Base-by-base conservation (phyloP, 2,329 filamentous ascomycete genomes). In the Fusarium decemcellulare region DNA sequence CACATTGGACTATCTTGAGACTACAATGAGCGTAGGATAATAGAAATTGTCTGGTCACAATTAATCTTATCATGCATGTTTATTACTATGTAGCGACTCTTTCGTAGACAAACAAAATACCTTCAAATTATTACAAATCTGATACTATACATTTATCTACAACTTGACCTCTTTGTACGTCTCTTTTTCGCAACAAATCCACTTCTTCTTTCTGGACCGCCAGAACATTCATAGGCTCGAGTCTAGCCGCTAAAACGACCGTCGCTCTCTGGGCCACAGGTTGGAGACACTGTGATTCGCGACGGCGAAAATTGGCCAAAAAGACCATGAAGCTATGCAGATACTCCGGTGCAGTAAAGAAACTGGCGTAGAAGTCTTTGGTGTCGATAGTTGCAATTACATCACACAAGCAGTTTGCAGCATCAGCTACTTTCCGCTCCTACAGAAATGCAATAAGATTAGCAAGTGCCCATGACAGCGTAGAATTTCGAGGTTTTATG, bases 401-500 rank as follows among this genome's bases (percentile, higher is more conserved):
- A n/a, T 73, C 69, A 47, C 67, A 72, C n/a, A 73, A 52, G 29
- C 65, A 73, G 43, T 58, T 61, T 27, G 71, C 71, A 23, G 68
- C 64, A 34, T 72, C 71, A 8, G 59, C 70, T 23, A 73, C 39
- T 40, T 73, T 73, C 53, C 67, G 67, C 51, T 73, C 71, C 71
- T 73, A 36, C 6, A 9, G 4, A 10, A 44, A 0, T 27, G 18
- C 15, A 46, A 29, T 29, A 12, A n/a, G 5, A 46, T 46, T 18
- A 46, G 42, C 42, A 46, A 29, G 7, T 15, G 11, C 29, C 42
- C n/a, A 15, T 5, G 29, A 50, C 23, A 34, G 14, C n/a, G 15
- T 15, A 8, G 40, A 34, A 16, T 16, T 27, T 42, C 6, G 37
- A 34, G 12, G 47, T 23, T 23, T 23, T 23, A 23, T 23, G 18